Evolutionary conservation across 2,329 filamentous ascomycete species (phyloP), one percentile per base, ranked within the genome.

Genomic region (Diaporthe sp.): DNA sequence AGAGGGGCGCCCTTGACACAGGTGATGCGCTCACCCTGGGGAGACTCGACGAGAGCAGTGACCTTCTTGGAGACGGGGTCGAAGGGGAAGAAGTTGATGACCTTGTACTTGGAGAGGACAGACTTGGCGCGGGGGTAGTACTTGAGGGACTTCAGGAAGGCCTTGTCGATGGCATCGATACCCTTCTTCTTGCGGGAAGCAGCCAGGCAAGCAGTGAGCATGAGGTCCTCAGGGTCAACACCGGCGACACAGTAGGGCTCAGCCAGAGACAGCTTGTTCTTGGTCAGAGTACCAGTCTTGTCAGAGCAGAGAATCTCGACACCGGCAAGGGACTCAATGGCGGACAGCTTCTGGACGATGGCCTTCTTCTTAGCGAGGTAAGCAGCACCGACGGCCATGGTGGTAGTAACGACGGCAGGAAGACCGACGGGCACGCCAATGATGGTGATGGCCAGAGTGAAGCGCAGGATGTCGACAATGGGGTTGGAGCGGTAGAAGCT

Each of bases 11-110:
- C 95, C 89, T 98, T 98, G 85, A 98, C 94, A 85, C 95, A 98
- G 83, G 92, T 92, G 81, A 97, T 96, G 82, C 90, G 91, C 88
- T 97, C 94, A 77, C 95, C 95, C 83, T 94, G 89, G 77, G 94
- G 93, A 79, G 94, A 95, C 86, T 96, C 90, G 76, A 98, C 95
- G 75, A 97, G 85, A 71, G 95, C 95, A 80, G 92, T 92, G 75
- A 98, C 95, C 88, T 97, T 98, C 89, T 98, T 98, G 83, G 94
- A 97, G 82, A 98, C 95, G 77, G 95, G 95, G 83, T 98, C 95
- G 85, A 98, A 98, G 78, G 95, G 95, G 85, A 92, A 90, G 89
- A 97, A 98, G 59, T 96, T 91, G 79, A 96, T 86, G 76, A 96
- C 93, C 86, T 93, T 94, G 90, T 96, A 97, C 87, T 95, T 94